These are phyloP conservation scores for Beta corolliflora DNA, from an alignment of 179 eudicot genomes.

Conservation along the genomic window DNA sequence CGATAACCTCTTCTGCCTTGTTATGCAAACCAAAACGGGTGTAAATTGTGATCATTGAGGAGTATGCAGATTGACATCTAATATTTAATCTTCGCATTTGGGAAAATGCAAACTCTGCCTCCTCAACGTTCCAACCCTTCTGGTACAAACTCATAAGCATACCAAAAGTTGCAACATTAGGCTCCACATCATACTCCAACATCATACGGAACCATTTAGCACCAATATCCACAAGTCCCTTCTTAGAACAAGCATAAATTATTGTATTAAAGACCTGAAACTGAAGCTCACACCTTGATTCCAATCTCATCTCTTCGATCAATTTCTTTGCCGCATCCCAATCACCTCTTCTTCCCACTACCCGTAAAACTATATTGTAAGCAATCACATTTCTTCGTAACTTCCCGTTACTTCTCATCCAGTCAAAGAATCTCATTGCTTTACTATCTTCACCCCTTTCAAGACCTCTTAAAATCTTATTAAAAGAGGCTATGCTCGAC, in stretches of 20 bases:
- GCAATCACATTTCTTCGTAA: constrained; percentile 63
- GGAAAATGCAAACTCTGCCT: constrained; percentile 75
- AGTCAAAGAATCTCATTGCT: constrained; percentile 60
- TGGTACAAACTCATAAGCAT: constrained; percentile 88
- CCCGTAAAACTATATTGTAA: constrained; percentile 68
- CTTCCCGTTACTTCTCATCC: constrained; percentile 83
- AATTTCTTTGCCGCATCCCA: constrained; percentile 72
- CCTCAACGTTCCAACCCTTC: constrained; percentile 70
- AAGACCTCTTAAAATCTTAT: constrained; percentile 55
- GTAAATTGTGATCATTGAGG: constrained; percentile 90
- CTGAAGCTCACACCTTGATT: constrained; percentile 61
- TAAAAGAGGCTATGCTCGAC: constrained; percentile 54
- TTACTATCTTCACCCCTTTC: constrained; percentile 54
- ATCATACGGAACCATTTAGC: constrained; percentile 76
- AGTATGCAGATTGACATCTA: constrained; percentile 76
- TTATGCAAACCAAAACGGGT: constrained; percentile 69
- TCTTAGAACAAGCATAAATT: constrained; percentile 76
- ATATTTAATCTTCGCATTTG: constrained; percentile 59
- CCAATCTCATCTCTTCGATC: constrained; percentile 61
- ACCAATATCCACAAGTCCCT: constrained; percentile 58
- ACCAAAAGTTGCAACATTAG: constrained; percentile 92
- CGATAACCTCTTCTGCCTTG: constrained; percentile 70
- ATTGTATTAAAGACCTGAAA: constrained; percentile 80
- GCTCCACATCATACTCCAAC: constrained; percentile 67
- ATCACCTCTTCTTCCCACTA: constrained; percentile 73